Evolutionary conservation across 2,329 filamentous ascomycete species (phyloP).

Genomic region (Beauveria varroae): DNA sequence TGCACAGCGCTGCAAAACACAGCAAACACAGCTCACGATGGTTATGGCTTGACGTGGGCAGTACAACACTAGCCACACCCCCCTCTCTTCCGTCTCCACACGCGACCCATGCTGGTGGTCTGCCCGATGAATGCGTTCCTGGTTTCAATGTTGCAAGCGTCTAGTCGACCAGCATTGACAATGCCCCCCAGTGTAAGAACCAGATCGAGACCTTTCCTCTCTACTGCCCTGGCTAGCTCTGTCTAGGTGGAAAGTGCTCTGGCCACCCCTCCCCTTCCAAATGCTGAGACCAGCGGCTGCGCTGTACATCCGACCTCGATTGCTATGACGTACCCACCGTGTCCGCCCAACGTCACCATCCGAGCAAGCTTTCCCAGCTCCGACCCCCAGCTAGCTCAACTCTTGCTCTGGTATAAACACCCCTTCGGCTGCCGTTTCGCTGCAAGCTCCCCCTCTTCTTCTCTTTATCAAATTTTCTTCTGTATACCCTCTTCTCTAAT

Average conservation of each 20-base stretch:
- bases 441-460: not conserved
- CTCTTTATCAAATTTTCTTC: not conserved
- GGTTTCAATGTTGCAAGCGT: slow-evolving; percentile 7
- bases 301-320: not conserved
- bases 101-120: not conserved
- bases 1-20: no score
- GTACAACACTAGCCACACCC: not conserved
- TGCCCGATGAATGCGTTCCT: slow-evolving; percentile 6
- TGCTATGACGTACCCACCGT: slow-evolving; percentile 12
- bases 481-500: slow-evolving; percentile 12
- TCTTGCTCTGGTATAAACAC: slow-evolving; percentile 11
- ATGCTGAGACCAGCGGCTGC: not conserved
- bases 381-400: not conserved
- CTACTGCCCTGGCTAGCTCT: not conserved
- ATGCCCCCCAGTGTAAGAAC: not conserved
- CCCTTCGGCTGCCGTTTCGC: slow-evolving; percentile 7
- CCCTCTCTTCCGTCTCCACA: not conserved
- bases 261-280: not conserved
- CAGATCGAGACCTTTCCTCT: not conserved
- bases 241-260: not conserved
- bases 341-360: slow-evolving; percentile 12
- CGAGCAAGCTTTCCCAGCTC: slow-evolving; percentile 9
- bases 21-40: no score
- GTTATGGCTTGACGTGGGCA: no score
- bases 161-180: not conserved